These are phyloP conservation scores for Neonectria neomacrospora DNA, from an alignment of 2,329 filamentous ascomycete species.

Conservation along the genomic window DNA sequence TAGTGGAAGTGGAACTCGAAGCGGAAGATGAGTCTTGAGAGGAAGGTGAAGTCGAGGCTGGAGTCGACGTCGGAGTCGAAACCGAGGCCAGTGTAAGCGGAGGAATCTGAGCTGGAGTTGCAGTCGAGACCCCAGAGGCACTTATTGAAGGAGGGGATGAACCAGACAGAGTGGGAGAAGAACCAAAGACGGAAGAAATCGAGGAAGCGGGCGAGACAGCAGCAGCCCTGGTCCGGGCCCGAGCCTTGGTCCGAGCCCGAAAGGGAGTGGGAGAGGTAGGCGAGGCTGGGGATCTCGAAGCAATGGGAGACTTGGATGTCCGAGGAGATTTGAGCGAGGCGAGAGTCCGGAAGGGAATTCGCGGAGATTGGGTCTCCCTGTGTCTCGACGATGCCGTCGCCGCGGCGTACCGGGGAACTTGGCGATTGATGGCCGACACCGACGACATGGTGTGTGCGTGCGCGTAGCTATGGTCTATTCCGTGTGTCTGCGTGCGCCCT, in stretches of 20 bases:
- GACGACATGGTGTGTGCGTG: not conserved
- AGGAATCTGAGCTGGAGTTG: not conserved
- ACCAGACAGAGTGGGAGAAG: not conserved
- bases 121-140: not conserved
- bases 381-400: conserved; percentile 2
- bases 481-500: not conserved
- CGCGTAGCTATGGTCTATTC: not conserved
- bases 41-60: not conserved
- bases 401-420: not conserved
- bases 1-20: not conserved
- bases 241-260: not conserved
- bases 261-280: not conserved
- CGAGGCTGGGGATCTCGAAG: not conserved
- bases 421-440: not conserved
- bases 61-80: not conserved
- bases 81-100: not conserved
- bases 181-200: not conserved
- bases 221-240: not conserved
- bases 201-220: not conserved
- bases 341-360: not conserved
- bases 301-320: not conserved
- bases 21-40: not conserved
- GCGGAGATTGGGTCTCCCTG: not conserved
- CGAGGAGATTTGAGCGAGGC: not conserved
- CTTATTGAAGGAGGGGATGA: not conserved